A percentile compares a stretch with the other conserved stretches of the same genome.
phyloP scores from a whole-genome alignment of 495 filamentous ascomycete species.

The Amorphotheca resinae region DNA sequence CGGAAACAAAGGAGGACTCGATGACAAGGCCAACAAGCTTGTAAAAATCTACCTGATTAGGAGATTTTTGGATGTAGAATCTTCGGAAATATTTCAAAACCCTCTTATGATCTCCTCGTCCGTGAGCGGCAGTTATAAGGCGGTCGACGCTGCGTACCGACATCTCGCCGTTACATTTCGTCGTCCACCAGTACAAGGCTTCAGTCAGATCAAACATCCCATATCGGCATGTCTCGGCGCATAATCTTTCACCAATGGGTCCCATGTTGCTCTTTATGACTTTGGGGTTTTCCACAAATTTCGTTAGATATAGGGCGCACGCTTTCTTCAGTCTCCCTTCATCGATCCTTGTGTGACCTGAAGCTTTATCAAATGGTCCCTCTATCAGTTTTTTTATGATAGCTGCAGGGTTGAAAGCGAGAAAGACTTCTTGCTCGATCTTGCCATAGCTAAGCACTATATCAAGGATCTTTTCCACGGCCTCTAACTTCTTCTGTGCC shows the following conservation, averaged over 20 bases:
- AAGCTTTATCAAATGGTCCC: constrained; percentile 3
- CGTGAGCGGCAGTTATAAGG: constrained; percentile 21
- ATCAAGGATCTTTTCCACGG: constrained; percentile 22
- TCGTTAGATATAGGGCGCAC: constrained; percentile 25
- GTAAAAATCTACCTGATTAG: constrained; percentile 9
- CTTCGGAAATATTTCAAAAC: constrained; percentile 24
- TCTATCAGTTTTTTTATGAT: constrained; percentile 24
- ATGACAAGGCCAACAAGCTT: constrained; percentile 4
- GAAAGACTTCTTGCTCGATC: constrained; percentile 25
- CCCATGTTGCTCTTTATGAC: constrained; percentile 7
- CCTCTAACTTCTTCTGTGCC: constrained; percentile 19
- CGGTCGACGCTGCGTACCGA: constrained; percentile 17
- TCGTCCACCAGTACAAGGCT: constrained; percentile 24
- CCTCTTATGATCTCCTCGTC: constrained; percentile 19
- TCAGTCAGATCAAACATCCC: constrained; percentile 13
- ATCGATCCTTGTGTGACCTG: background rate
- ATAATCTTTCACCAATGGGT: constrained; percentile 20
- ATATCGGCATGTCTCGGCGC: constrained; percentile 17
- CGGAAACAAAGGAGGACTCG: constrained; percentile 7
- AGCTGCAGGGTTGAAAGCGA: constrained; percentile 22
- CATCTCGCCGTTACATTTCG: constrained; percentile 6
- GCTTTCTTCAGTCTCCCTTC: constrained; percentile 18
- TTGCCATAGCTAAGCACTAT: constrained; percentile 19
- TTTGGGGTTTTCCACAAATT: constrained; percentile 20
- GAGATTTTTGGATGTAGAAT: constrained; percentile 21